These are phyloP conservation scores for Termitomyces sp. DNA, from an alignment of 768 basidiomycete genomes.

Conservation along the genomic window DNA sequence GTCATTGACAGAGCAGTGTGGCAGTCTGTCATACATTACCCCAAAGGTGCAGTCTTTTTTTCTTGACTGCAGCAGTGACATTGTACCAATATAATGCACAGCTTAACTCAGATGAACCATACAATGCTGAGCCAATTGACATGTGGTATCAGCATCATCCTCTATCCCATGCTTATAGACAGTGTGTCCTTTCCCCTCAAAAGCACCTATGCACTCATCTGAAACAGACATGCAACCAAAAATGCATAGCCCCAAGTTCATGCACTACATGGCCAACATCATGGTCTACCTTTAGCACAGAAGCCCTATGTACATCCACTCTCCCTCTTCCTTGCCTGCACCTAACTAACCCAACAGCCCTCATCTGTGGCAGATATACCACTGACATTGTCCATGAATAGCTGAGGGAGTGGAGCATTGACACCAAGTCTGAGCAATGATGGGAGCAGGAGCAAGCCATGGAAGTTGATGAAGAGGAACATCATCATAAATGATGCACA, in stretches of 20 bases:
- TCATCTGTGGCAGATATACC: too few species aligned
- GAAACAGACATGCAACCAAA: conserved; percentile 94
- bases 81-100: conserved; percentile 20
- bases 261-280: conserved; percentile 71
- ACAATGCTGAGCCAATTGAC: conserved; percentile 90
- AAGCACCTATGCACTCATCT: too few species aligned
- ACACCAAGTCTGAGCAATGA: too few species aligned
- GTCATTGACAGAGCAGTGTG: conserved; percentile 8
- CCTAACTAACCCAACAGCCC: too few species aligned
- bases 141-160: conserved; percentile 91
- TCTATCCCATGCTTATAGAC: conserved; percentile 86
- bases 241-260: conserved; percentile 68
- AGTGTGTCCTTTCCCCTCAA: conserved; percentile 52
- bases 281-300: conserved; percentile 64
- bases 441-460: too few species aligned
- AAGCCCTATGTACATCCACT: conserved; percentile 57
- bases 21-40: conserved; percentile 11
- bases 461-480: too few species aligned
- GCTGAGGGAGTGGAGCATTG: too few species aligned
- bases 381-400: too few species aligned
- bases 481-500: too few species aligned
- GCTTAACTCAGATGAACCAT: conserved; percentile 65
- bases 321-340: background rate
- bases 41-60: conserved; percentile 7
- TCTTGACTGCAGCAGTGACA: too few species aligned